Percentiles rank a stretch among this genome's conserved stretches.
phyloP scores from a whole-genome alignment of 495 filamentous ascomycete species.

The Lasiosphaeris hirsuta region DNA sequence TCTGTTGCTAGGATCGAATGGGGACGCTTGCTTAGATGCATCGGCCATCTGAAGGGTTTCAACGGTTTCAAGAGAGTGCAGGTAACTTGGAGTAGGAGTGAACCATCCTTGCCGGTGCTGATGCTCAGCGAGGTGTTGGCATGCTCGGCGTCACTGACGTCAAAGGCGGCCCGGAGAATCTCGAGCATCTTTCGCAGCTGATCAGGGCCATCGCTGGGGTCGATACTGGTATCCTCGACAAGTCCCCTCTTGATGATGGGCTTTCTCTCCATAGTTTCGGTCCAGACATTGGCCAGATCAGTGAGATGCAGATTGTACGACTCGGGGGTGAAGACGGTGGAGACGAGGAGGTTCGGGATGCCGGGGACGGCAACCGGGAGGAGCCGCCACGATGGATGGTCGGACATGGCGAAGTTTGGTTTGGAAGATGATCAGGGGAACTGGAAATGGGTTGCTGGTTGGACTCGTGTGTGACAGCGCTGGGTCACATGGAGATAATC shows the following conservation, averaged over 20 bases:
- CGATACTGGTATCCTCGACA: conserved; percentile 70
- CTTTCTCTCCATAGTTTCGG: conserved; percentile 60
- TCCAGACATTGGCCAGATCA: conserved; percentile 85
- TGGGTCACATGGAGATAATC: too few species aligned
- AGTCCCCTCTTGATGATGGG: conserved; percentile 65
- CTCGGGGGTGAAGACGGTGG: conserved; percentile 33
- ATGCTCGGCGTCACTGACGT: conserved; percentile 35
- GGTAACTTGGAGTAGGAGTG: conserved; percentile 56
- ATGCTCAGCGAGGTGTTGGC: conserved; percentile 36
- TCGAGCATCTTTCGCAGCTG: conserved; percentile 70
- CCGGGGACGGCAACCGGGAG: conserved; percentile 31
- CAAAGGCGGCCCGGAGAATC: conserved; percentile 65
- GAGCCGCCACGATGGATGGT: conserved; percentile 30
- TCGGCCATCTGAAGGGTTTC: conserved; percentile 64
- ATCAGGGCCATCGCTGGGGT: conserved; percentile 71
- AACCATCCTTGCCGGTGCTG: conserved; percentile 26
- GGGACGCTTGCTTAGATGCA: conserved; percentile 55
- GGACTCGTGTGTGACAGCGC: too few species aligned
- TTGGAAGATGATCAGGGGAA: too few species aligned
- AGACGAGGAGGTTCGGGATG: conserved; percentile 44
- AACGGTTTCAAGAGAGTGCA: conserved; percentile 65
- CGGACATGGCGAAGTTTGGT: conserved; percentile 20
- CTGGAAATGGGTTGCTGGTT: too few species aligned
- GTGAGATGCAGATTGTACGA: conserved; percentile 76
- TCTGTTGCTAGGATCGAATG: conserved; percentile 54